Base-by-base conservation (phyloP, 192 early-diverging fungal species). In the Coemansia reversa region DNA sequence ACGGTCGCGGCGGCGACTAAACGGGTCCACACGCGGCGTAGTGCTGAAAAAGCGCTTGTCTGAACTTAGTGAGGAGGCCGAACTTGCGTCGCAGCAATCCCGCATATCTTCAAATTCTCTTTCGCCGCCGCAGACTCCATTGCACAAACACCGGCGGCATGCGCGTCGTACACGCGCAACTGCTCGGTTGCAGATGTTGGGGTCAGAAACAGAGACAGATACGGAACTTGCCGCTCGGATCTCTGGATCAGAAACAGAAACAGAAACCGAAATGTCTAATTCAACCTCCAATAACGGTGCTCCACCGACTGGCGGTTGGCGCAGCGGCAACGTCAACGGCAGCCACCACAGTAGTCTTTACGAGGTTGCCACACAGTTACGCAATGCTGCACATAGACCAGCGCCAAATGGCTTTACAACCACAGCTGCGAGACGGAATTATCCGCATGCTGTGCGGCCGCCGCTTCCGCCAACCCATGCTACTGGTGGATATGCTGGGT, bases 201-300 rank as follows among this genome's bases (percentile, higher is more conserved):
- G 70, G 8, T 79, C 76, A 0, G 66, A 68, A 58, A 69, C 73
- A 0, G 74, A 76, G 58, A 70, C 67, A 1, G 74, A 70, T 19
- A 47, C 63, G 0, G 67, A 75, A 18, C 58, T 75, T 5, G 48
- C 63, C 8, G 29, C 25, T 30, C 62, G 58, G 23, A 27, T 42
- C 7, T 55, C 51, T 9, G 63, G 63, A 19, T 69, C 73, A 4
- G 78, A 74, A 29, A 71, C 77, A 16, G 77, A 80, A 57, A 71
- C 72, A 0, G 72, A 74, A 16, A 12, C 12, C 14, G 39, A 45
- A 45, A 2, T 45, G 9, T 11, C 39, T 14, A 45, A 45, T 45
- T 45, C 39, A 9, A 45, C 39, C 3, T 16, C 39, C 16, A 45
- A 16, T 16, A 45, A 45, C 39, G 12, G 39, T 45, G 39, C 39